Evolutionary conservation across 257 asterid species (phyloP).

Genomic region (Scutellaria galericulata): DNA sequence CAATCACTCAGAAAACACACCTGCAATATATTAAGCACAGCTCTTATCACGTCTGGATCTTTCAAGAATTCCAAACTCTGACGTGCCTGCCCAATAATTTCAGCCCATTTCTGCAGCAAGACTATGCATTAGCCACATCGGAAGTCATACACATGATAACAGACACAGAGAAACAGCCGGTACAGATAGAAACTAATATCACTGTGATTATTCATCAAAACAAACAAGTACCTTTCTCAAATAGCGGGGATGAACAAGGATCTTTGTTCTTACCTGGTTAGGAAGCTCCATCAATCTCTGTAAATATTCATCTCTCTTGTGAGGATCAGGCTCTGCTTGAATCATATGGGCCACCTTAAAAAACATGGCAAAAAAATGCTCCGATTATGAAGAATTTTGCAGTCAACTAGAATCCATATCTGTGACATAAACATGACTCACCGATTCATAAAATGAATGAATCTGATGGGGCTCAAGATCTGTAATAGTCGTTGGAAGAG

Average conservation of each 20-base stretch:
- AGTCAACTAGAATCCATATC: slow-evolving; percentile 7
- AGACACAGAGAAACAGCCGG: slow-evolving; percentile 20
- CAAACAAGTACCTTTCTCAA: slow-evolving; percentile 20
- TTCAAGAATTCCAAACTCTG: slow-evolving; percentile 87
- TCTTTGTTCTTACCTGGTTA: slow-evolving; percentile 62
- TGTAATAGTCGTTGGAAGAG: slow-evolving; percentile 80
- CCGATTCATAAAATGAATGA: slow-evolving; percentile 96
- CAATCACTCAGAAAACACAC: slow-evolving; percentile 44
- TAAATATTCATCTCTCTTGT: slow-evolving; percentile 87
- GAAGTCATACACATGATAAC: slow-evolving; percentile 14
- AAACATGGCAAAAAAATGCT: slow-evolving; percentile 11
- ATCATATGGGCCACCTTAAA: slow-evolving; percentile 91
- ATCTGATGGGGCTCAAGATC: slow-evolving; percentile 98
- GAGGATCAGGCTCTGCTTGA: slow-evolving; percentile 94
- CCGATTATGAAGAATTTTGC: background rate
- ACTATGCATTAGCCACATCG: slow-evolving; percentile 38
- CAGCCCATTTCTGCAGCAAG: slow-evolving; percentile 87
- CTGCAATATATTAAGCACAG: slow-evolving; percentile 97
- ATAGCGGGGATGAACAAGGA: slow-evolving; percentile 11
- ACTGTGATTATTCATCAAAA: no score
- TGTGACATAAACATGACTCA: slow-evolving; percentile 43
- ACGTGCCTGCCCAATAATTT: slow-evolving; percentile 92
- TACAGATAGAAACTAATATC: background rate
- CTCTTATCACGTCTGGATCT: slow-evolving; percentile 85
- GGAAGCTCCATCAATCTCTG: slow-evolving; percentile 95